Percentiles rank a stretch among this genome's conserved stretches.
Conservation (phyloP, 495 filamentous ascomycete species). For the Neurospora sp. region DNA sequence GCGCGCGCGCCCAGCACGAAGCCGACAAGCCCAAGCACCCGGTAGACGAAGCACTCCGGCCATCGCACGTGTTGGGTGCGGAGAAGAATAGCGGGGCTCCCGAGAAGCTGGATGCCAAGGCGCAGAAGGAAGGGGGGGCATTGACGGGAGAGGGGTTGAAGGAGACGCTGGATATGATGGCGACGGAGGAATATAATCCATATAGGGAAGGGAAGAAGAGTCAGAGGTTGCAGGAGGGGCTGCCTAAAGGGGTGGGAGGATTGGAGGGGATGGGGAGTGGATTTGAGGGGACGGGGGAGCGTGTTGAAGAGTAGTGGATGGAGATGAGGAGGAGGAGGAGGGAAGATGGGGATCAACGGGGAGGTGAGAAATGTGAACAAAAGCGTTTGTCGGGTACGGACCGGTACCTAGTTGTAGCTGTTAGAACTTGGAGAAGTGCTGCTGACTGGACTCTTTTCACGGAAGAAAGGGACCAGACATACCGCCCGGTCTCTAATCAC, state of each 20-base stretch:
- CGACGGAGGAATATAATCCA: background rate
- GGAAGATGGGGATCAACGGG: too few species aligned
- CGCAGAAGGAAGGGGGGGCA: background rate
- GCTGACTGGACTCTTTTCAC: too few species aligned
- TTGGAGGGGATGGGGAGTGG: background rate
- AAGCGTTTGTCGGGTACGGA: too few species aligned
- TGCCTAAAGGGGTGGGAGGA: background rate
- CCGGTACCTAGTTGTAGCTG: too few species aligned
- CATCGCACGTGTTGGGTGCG: background rate
- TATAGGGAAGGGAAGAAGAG: background rate
- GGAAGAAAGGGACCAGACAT: too few species aligned
- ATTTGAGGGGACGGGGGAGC: background rate
- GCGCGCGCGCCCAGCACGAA: too few species aligned
- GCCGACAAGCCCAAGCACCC: slow-evolving; percentile 1
- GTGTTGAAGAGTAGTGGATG: background rate
- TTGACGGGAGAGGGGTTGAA: background rate
- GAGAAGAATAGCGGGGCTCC: background rate
- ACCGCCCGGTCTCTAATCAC: too few species aligned
- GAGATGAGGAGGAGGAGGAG: background rate
- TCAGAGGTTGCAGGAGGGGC: background rate
- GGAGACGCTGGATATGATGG: background rate
- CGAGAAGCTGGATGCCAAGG: background rate
- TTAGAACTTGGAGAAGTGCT: too few species aligned
- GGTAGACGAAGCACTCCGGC: background rate
- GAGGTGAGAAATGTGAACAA: too few species aligned